phyloP scores from a whole-genome alignment of 768 basidiomycete genomes.

The Collybiopsis confluens region DNA sequence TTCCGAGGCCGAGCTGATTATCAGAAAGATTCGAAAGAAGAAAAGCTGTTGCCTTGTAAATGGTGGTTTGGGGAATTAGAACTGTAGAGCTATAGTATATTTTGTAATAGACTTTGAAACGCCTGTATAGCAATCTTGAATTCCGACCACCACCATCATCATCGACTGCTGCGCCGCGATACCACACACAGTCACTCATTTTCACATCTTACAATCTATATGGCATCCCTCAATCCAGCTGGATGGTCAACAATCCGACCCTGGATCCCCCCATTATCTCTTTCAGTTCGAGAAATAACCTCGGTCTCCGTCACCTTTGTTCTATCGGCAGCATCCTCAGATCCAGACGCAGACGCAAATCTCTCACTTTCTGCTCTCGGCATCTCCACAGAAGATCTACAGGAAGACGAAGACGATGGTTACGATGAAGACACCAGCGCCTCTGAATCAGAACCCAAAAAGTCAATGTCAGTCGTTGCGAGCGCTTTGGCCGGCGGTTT shows the following conservation, averaged over 20 bases:
- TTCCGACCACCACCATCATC: too few species aligned
- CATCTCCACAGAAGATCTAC: slow-evolving; percentile 26
- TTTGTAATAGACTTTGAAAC: too few species aligned
- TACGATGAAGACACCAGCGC: slow-evolving; percentile 19
- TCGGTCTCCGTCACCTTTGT: slow-evolving; percentile 83
- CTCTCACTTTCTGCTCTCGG: slow-evolving; percentile 39
- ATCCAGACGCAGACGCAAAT: slow-evolving; percentile 31
- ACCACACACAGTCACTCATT: background rate
- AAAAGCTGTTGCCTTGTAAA: slow-evolving; percentile 25
- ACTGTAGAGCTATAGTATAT: too few species aligned
- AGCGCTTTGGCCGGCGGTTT: slow-evolving; percentile 71
- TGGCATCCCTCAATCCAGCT: slow-evolving; percentile 18
- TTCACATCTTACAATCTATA: background rate
- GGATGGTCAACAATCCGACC: slow-evolving; percentile 74
- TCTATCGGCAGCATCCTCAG: slow-evolving; percentile 51
- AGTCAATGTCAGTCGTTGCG: slow-evolving; percentile 44
- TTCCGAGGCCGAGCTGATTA: slow-evolving; percentile 48
- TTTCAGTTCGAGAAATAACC: slow-evolving; percentile 75
- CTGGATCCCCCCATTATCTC: slow-evolving; percentile 67
- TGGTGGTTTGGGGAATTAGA: slow-evolving; percentile 40
- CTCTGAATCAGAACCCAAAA: slow-evolving; percentile 17
- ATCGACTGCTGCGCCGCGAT: too few species aligned
- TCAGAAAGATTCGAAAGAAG: slow-evolving; percentile 23
- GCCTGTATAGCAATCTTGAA: too few species aligned
- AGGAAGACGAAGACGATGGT: slow-evolving; percentile 29